A percentile compares a stretch with the other conserved stretches of the same genome.
Conservation (phyloP, 1,284 basidiomycete genomes). For the Coniophora puteana region DNA sequence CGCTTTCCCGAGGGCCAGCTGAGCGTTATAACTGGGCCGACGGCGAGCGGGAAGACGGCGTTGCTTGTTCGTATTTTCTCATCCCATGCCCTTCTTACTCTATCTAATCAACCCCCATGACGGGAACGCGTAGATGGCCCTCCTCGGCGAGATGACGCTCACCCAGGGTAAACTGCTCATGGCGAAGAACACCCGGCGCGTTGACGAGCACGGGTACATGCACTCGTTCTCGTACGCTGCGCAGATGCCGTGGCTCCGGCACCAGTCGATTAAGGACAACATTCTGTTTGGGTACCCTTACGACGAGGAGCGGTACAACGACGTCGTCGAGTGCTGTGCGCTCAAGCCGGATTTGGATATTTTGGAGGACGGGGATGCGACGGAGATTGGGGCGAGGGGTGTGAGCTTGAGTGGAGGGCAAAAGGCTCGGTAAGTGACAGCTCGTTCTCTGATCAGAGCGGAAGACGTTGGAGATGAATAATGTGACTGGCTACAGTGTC, state of each 20-base stretch:
- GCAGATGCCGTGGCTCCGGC: constrained; percentile 47
- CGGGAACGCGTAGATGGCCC: constrained; percentile 29
- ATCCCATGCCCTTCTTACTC: background rate
- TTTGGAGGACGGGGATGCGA: constrained; percentile 56
- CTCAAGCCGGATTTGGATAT: constrained; percentile 60
- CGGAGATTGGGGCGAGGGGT: constrained; percentile 32
- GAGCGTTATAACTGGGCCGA: constrained; percentile 47
- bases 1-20: constrained; percentile 51
- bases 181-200: constrained; percentile 42
- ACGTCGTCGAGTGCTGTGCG: constrained; percentile 56
- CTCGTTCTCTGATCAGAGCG: background rate
- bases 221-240: constrained; percentile 64
- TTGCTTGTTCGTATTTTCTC: constrained; percentile 38
- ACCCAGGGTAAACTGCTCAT: constrained; percentile 36
- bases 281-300: constrained; percentile 56
- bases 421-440: constrained; percentile 27
- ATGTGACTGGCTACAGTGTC: constrained; percentile 35
- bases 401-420: constrained; percentile 34
- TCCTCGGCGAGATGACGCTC: constrained; percentile 42
- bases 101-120: constrained; percentile 4
- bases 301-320: constrained; percentile 49
- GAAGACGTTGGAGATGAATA: background rate
- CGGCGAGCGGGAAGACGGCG: constrained; percentile 67
- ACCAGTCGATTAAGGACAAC: constrained; percentile 49
- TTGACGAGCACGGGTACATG: constrained; percentile 46